Evolutionary conservation across 1,139 yeast genomes (phyloP).

Genomic region (Debaryomyces subglobosus): DNA sequence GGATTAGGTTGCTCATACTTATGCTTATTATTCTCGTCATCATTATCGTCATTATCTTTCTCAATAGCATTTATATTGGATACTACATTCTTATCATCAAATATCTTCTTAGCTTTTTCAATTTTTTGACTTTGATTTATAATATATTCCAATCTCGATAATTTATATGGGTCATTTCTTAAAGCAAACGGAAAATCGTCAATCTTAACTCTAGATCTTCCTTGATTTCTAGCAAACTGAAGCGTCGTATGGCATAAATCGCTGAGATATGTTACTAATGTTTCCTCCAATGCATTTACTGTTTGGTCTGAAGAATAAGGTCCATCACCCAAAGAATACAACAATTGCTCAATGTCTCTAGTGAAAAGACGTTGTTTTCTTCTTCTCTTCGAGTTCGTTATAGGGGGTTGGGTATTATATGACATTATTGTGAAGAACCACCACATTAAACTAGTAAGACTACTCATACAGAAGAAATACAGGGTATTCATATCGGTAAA

Average conservation of each 20-base stretch:
- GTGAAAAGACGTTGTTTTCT: constrained; percentile 52
- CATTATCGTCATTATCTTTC: constrained; percentile 15
- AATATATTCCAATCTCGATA: constrained; percentile 83
- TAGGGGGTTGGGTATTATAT: neutral
- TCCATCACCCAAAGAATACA: constrained; percentile 88
- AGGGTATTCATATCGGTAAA: neutral
- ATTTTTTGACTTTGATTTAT: constrained; percentile 74
- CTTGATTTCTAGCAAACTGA: constrained; percentile 33
- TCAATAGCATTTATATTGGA: constrained; percentile 10
- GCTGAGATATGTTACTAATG: constrained; percentile 74
- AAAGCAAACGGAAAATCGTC: constrained; percentile 89
- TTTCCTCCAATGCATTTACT: constrained; percentile 78
- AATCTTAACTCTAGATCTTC: constrained; percentile 74
- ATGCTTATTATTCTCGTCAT: constrained; percentile 12
- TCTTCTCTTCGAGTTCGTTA: constrained; percentile 21
- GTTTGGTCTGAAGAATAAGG: constrained; percentile 78
- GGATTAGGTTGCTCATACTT: constrained; percentile 11
- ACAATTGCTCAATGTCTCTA: constrained; percentile 69
- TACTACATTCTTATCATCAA: constrained; percentile 54
- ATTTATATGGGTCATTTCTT: constrained; percentile 78
- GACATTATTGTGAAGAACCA: constrained; percentile 3
- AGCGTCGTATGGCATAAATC: constrained; percentile 48
- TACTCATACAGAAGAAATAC: neutral
- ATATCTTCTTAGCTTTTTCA: constrained; percentile 78
- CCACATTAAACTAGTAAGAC: neutral